Percentiles rank a stretch among this genome's conserved stretches.
Conservation (phyloP, 192 early-diverging fungal genomes). For the Entomortierella beljakovae region DNA sequence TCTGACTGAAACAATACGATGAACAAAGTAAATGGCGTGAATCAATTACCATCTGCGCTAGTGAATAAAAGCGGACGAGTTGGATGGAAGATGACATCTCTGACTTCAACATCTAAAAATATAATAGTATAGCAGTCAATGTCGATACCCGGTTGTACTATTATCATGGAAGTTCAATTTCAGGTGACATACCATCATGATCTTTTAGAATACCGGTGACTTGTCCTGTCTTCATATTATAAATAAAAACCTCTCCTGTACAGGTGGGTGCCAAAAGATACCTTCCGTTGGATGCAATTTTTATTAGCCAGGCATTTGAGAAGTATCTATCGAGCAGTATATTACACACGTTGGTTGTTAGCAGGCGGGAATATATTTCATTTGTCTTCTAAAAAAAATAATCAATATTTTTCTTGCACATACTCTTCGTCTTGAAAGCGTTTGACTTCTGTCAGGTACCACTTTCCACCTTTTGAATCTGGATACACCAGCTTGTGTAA, state of each 20-base stretch:
- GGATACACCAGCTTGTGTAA: slow-evolving; percentile 92
- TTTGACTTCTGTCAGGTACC: slow-evolving; percentile 82
- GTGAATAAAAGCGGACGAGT: slow-evolving; percentile 83
- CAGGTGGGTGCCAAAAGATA: slow-evolving; percentile 92
- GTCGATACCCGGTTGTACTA: neutral
- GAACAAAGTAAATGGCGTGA: neutral
- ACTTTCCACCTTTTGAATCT: slow-evolving; percentile 69
- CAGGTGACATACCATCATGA: slow-evolving; percentile 73
- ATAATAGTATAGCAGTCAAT: no score
- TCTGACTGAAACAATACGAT: neutral
- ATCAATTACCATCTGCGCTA: slow-evolving; percentile 80
- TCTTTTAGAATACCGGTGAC: slow-evolving; percentile 85
- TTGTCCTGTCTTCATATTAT: slow-evolving; percentile 80
- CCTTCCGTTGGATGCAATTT: slow-evolving; percentile 87
- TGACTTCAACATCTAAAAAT: slow-evolving; percentile 84
- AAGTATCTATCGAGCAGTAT: slow-evolving; percentile 63
- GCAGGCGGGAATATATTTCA: neutral
- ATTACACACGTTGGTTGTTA: neutral
- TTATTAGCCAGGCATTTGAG: slow-evolving; percentile 97
- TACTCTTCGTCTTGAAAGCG: slow-evolving; percentile 86
- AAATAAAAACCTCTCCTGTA: slow-evolving; percentile 89
- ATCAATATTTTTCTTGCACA: slow-evolving; percentile 13
- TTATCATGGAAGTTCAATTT: no score
- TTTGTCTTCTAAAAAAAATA: neutral
- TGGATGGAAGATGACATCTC: slow-evolving; percentile 93